Evolutionary conservation across 1,139 yeast species (phyloP).

Genomic region (Lodderomyces metapsilosis): DNA sequence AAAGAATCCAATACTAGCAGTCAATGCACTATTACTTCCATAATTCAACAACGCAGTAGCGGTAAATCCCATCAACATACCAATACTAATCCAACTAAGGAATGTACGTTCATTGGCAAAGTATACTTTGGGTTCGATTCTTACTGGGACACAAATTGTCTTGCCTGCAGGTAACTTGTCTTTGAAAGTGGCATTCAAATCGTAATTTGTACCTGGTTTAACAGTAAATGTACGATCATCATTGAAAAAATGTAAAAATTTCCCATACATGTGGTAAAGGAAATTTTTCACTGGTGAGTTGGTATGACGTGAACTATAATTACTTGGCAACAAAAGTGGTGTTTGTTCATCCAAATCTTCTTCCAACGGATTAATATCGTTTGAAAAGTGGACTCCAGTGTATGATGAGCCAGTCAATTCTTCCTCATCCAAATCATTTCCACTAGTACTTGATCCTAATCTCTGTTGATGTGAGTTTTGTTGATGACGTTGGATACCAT

Average conservation of each 20-base stretch:
- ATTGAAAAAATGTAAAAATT: constrained; percentile 48
- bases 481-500: constrained; percentile 48
- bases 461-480: constrained; percentile 16
- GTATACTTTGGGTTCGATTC: constrained; percentile 83
- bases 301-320: constrained; percentile 26
- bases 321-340: constrained; percentile 41
- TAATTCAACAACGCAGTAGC: constrained; percentile 69
- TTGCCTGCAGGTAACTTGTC: constrained; percentile 73
- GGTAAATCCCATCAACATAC: constrained; percentile 69
- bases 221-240: constrained; percentile 72
- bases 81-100: constrained; percentile 74
- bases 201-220: constrained; percentile 80
- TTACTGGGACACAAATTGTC: constrained; percentile 69
- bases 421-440: constrained; percentile 49
- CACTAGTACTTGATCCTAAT: constrained; percentile 40
- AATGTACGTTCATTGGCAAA: constrained; percentile 83
- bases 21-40: constrained; percentile 66
- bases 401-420: constrained; percentile 40
- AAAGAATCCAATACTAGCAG: constrained; percentile 90
- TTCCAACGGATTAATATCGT: constrained; percentile 48
- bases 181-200: constrained; percentile 48
- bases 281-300: constrained; percentile 33
- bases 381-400: constrained; percentile 45
- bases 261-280: constrained; percentile 33
- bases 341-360: constrained; percentile 47